Base-by-base conservation (phyloP, 2,329 filamentous ascomycete genomes). In the Nemania sp. region DNA sequence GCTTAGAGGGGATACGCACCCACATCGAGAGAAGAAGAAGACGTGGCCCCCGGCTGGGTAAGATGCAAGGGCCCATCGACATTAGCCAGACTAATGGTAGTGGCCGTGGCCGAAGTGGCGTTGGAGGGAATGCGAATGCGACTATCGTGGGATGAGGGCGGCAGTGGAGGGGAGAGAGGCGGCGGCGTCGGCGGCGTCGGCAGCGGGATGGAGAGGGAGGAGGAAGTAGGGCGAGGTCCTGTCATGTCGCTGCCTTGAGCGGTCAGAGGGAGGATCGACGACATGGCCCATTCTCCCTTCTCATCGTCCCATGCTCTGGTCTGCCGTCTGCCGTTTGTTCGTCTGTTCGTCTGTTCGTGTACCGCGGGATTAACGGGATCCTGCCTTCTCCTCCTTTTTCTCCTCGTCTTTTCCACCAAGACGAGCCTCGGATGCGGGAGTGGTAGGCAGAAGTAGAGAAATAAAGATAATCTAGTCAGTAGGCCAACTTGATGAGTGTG, bases 241-340 rank as follows among this genome's bases (percentile, higher is more conserved):
- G 53, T 56, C 66, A 63, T 68, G 53, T 70, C 64, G 57, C 46
- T 55, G 60, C 57, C 65, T 57, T 60, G 56, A 34, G 67, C 64
- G 61, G 65, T 64, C 65, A 63, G 54, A 50, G 66, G 48, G 52
- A 66, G 65, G 60, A 62, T 66, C 48, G 63, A 58, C 65, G 71
- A 69, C 70, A 71, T 72, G 50, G 68, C 66, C 71, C 70, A 71
- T 72, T 59, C 63, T 71, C 61, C 57, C 35, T 39, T 51, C 40
- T 54, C 35, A 21, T 50, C 17, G 15, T 37, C 45, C 25, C 11
- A 45, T 12, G 35, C 50, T 40, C 32, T 5, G 3, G 37, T 40
- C 3, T n/a, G 51, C 21, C 17, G 39, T n/a, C n/a, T n/a, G n/a
- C n/a, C n/a, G n/a, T n/a, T n/a, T n/a, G n/a, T n/a, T n/a, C n/a